Base-by-base conservation (phyloP, 1,284 basidiomycete species). In the Trichosporon coremiiforme region DNA sequence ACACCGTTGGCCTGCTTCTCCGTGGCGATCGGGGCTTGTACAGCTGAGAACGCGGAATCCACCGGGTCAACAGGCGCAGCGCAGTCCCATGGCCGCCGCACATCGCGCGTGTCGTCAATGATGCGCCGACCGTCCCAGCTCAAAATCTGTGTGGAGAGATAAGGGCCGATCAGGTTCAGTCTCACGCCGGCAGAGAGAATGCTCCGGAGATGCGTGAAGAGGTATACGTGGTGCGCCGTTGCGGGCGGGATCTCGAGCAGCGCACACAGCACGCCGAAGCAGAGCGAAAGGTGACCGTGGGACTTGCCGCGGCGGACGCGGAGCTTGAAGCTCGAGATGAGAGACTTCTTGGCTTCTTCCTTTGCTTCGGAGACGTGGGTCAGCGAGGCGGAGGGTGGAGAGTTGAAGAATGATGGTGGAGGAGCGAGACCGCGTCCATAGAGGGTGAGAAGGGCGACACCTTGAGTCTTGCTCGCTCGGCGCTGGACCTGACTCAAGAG, bases 141-240 rank as follows among this genome's bases (percentile, higher is more conserved):
- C 8, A 99, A 86, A 5, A 97, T 83, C 74, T 95, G 93, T 74
- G 98, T 95, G 0, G 96, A 89, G 38, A 89, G 88, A 81, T 99
- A 99, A 0, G 97, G 97, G 0, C 97, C 96, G 68, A 98, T 86
- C 22, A 89, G 87, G 81, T 98, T 99, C 74, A 99, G 86, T 5
- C 97, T 88, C 12, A 99, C 92, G 0, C 93, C 91, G 1, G 95
- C 93, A 2, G 94, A 97, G 31, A 99, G 87, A 64, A 98, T 85
- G 45, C 92, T 89, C 4, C 97, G 88, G 1, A 93, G 92, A 75
- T 98, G 94, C 3, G 99, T 87, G 84, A 98, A 99, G 47, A 98
- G 88, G 76, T 96, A 91, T 12, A 99, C 88, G 77, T 91, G 91
- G 70, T 91, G 89, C 85, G 67, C 90, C 87, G 75, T 90, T 91